Conservation (phyloP, 768 basidiomycete genomes). For the Sutorius australiensis region DNA sequence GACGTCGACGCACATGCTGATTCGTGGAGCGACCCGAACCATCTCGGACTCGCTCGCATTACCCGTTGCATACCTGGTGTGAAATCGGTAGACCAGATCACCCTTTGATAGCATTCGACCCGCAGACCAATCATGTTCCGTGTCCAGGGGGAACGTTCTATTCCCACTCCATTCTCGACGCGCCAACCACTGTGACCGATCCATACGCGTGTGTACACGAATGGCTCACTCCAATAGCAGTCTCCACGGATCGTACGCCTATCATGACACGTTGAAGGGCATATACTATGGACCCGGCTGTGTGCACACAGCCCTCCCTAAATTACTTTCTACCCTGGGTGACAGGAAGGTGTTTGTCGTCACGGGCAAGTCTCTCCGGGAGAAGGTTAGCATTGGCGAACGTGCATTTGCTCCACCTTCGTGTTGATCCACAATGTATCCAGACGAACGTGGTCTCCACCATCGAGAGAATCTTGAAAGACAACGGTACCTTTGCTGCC, state of each 20-base stretch:
- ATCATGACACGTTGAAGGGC: conserved; percentile 63
- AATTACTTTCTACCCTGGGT: conserved; percentile 50
- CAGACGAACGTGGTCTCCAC: conserved; percentile 26
- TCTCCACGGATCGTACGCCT: conserved; percentile 56
- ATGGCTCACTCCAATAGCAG: conserved; percentile 10
- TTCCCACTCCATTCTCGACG: neutral
- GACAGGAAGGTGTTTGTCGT: conserved; percentile 65
- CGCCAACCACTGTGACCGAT: no score
- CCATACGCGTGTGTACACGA: neutral
- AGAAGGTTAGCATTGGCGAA: conserved; percentile 43
- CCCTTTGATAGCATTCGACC: conserved; percentile 1
- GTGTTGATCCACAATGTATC: conserved; percentile 10
- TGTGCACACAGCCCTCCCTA: conserved; percentile 57
- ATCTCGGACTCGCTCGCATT: neutral
- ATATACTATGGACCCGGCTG: conserved; percentile 74
- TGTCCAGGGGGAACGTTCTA: conserved; percentile 3
- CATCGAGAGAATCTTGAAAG: conserved; percentile 45
- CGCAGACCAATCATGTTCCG: neutral
- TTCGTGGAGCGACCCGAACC: conserved; percentile 10
- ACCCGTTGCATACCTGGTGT: conserved; percentile 4
- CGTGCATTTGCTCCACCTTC: neutral
- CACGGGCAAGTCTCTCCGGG: conserved; percentile 64
- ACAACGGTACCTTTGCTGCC: conserved; percentile 54
- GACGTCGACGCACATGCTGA: conserved; percentile 6
- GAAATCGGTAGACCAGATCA: conserved; percentile 9